phyloP scores from a whole-genome alignment of 2,329 filamentous ascomycete genomes.

The Exophiala xenobiotica region DNA sequence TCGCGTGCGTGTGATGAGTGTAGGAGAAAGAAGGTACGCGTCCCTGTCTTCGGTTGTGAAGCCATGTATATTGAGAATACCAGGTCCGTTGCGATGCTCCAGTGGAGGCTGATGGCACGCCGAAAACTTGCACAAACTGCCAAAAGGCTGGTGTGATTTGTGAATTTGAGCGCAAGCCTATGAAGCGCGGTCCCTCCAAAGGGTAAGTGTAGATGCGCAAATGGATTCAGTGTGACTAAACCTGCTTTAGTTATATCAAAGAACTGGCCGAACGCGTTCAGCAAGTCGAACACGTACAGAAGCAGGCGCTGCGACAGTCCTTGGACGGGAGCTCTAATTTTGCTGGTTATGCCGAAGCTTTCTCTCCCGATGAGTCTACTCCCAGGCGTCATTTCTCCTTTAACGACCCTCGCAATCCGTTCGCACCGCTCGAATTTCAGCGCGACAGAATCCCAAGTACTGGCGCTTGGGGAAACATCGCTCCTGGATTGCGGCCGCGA shows the following conservation, averaged over 20 bases:
- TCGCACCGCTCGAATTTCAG: constrained; percentile 22
- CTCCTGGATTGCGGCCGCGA: constrained; percentile 11
- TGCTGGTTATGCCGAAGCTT: constrained; percentile 40
- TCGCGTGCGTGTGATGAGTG: constrained; percentile 89
- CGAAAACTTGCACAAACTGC: constrained; percentile 78
- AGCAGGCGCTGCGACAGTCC: constrained; percentile 44
- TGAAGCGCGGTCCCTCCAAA: constrained; percentile 87
- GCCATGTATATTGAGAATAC: constrained; percentile 2
- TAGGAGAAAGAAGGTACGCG: constrained; percentile 70
- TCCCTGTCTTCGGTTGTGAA: neutral
- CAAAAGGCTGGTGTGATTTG: constrained; percentile 73
- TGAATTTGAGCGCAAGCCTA: constrained; percentile 81
- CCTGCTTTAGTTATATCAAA: constrained; percentile 71
- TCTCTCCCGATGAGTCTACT: constrained; percentile 47
- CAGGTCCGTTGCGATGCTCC: constrained; percentile 80
- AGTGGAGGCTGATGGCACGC: constrained; percentile 61
- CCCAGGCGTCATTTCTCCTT: constrained; percentile 49
- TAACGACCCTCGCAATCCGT: constrained; percentile 42
- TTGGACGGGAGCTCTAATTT: constrained; percentile 21
- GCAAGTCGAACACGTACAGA: constrained; percentile 75
- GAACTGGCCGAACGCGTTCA: constrained; percentile 83
- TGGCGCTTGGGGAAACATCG: constrained; percentile 18
- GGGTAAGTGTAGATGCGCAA: constrained; percentile 54
- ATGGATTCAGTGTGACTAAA: neutral
- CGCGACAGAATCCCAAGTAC: constrained; percentile 25